Evolutionary conservation across 345 rosid genomes (phyloP), one percentile per base, ranked within the genome.

Genomic region (Aurinia saxatilis): DNA sequence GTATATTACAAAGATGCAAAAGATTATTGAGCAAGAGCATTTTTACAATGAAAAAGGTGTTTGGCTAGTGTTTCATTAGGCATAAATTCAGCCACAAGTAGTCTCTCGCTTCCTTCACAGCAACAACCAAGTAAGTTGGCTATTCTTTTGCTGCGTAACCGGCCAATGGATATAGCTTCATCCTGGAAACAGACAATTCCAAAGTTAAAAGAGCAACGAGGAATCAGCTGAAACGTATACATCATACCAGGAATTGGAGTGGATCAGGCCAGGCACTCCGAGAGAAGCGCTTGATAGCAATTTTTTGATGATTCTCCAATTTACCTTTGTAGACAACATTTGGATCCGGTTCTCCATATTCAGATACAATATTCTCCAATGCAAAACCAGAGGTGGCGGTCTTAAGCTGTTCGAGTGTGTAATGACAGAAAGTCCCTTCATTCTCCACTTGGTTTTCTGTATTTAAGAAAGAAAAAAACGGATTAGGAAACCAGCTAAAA

Each of bases 261-360:
- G 93, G 50, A 82, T 91, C 87, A 9, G 96, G 92, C 98, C 98
- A 91, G 47, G 98, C 87, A 0, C 73, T 59, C 50, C 83, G 80
- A 41, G 79, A 81, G 73, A 91, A 88, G 19, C 91, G 83, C 73
- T 91, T 91, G 51, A 91, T 84, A 55, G 91, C 95, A 57, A 88
- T 84, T 65, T 78, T 78, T 38, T 66, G 66, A 29, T 81, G 92
- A 77, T 75, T 77, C 61, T 84, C 82, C 21, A 91, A 40, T 55
- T 82, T 86, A 15, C 98, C 98, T 76, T 75, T 81, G 35, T 84
- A 91, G 57, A 91, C 96, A 40, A 84, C 81, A 73, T 91, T 88
- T 11, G 89, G 89, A 41, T 92, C 86, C 62, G 77, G 88, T 62
- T 82, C 89, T 45, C 89, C 91, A 36, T 88, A 80, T 70, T 85